Evolutionary conservation across 805 yeast species (phyloP).

Genomic region (Kazachstania martiniae): DNA sequence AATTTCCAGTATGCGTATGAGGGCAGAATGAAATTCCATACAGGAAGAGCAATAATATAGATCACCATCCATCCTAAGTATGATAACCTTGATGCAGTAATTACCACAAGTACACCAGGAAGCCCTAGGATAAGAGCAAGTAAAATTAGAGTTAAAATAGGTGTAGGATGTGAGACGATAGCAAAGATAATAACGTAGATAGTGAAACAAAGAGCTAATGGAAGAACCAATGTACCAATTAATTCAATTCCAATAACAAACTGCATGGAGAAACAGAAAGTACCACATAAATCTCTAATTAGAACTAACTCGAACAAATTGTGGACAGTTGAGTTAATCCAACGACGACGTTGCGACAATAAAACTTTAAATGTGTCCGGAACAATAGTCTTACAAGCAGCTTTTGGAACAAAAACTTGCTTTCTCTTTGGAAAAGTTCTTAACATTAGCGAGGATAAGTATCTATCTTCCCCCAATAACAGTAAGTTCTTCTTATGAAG

Average conservation of each 20-base stretch:
- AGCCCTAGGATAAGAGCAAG: slow-evolving; percentile 74
- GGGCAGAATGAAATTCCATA: slow-evolving; percentile 88
- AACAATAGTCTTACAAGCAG: slow-evolving; percentile 86
- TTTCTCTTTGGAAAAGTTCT: slow-evolving; percentile 83
- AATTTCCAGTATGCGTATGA: slow-evolving; percentile 87
- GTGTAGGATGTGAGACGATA: slow-evolving; percentile 63
- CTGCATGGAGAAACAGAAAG: slow-evolving; percentile 92
- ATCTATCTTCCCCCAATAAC: slow-evolving; percentile 85
- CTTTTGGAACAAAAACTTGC: slow-evolving; percentile 78
- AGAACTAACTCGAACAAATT: slow-evolving; percentile 79
- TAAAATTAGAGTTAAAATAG: slow-evolving; percentile 62
- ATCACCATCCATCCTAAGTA: slow-evolving; percentile 72
- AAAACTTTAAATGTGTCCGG: slow-evolving; percentile 72
- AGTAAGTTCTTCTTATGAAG: slow-evolving; percentile 79
- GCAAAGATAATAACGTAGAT: slow-evolving; percentile 66
- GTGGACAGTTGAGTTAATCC: slow-evolving; percentile 94
- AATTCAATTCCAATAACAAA: slow-evolving; percentile 77
- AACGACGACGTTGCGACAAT: slow-evolving; percentile 87
- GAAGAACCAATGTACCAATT: slow-evolving; percentile 78
- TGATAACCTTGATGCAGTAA: slow-evolving; percentile 65
- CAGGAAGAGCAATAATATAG: slow-evolving; percentile 73
- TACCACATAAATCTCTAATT: slow-evolving; percentile 84
- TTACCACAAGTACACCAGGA: slow-evolving; percentile 71
- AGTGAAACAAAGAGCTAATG: slow-evolving; percentile 79
- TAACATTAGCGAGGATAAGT: slow-evolving; percentile 73